A percentile compares a stretch with the other conserved stretches of the same genome.
These are phyloP conservation scores for Plantago coronopus DNA, from an alignment of 305 asterid genomes.

Conservation along the genomic window DNA sequence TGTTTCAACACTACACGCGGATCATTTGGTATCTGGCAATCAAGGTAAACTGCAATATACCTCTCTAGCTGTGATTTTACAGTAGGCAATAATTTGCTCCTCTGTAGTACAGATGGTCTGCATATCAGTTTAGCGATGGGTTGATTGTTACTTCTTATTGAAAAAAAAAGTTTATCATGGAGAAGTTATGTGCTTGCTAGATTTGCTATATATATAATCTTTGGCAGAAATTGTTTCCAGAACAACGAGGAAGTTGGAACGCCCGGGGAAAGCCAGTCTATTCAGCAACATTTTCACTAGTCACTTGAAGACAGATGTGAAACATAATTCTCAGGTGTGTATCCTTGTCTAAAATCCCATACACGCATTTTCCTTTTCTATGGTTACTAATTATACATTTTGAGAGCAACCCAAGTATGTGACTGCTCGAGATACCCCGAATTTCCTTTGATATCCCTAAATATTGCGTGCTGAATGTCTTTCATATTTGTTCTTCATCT, in stretches of 20 bases:
- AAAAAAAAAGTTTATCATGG: conserved; percentile 2
- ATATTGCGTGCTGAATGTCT: not conserved
- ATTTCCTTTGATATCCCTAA: not conserved
- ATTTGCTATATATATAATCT: conserved; percentile 15
- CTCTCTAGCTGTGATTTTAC: not conserved
- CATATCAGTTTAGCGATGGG: conserved; percentile 15
- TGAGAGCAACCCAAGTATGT: not conserved
- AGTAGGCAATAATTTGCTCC: too few relatives aligned
- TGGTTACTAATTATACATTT: not conserved
- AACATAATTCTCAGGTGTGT: conserved; percentile 45
- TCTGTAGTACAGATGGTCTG: not conserved
- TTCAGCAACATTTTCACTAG: conserved; percentile 28
- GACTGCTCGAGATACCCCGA: not conserved
- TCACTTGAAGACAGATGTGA: conserved; percentile 28
- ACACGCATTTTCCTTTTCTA: too few relatives aligned
- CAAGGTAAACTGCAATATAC: conserved; percentile 40
- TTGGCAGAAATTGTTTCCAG: conserved; percentile 45
- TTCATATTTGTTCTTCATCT: not conserved
- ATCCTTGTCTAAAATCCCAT: conserved; percentile 5
- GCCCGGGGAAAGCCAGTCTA: conserved; percentile 28
- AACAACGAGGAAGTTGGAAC: conserved; percentile 30
- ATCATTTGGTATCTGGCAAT: conserved; percentile 28
- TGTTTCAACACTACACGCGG: conserved; percentile 31
- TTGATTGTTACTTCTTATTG: conserved; percentile 4
- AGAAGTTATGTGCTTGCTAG: conserved; percentile 14